These are phyloP conservation scores for Spiraea crenata DNA, from an alignment of 331 rosid species.

Conservation along the genomic window DNA sequence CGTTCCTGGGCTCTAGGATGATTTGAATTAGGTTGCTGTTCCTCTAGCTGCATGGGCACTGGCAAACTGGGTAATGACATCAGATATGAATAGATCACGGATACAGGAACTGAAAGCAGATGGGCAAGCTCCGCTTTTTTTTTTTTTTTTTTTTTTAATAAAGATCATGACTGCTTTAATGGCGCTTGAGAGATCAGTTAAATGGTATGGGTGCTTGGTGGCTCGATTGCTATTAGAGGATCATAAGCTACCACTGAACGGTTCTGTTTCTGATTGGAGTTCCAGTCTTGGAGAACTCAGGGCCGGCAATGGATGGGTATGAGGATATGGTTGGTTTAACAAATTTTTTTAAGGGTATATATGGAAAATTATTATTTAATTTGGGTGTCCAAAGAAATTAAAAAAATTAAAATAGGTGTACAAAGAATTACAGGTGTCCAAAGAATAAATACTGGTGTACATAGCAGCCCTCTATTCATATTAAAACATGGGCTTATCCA, in stretches of 20 bases:
- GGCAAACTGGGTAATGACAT: slow-evolving; percentile 90
- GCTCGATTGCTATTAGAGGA: slow-evolving; percentile 78
- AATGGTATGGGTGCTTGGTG: slow-evolving; percentile 96
- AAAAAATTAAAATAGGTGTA: too few species aligned
- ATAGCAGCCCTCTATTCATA: background rate
- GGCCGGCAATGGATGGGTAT: too few species aligned
- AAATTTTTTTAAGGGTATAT: too few species aligned
- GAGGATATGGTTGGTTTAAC: too few species aligned
- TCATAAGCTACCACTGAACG: slow-evolving; percentile 58
- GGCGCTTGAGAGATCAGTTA: slow-evolving; percentile 97
- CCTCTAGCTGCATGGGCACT: too few species aligned
- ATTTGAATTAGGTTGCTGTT: too few species aligned
- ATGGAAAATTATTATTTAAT: too few species aligned
- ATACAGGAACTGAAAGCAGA: slow-evolving; percentile 84
- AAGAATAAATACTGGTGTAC: too few species aligned
- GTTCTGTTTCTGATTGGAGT: slow-evolving; percentile 90
- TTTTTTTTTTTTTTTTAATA: too few species aligned
- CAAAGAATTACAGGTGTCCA: too few species aligned
- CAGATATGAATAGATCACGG: slow-evolving; percentile 61
- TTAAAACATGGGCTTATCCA: background rate
- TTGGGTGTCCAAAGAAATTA: too few species aligned
- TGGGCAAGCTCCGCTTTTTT: slow-evolving; percentile 87
- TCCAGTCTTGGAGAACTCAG: slow-evolving; percentile 43
- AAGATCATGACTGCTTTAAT: slow-evolving; percentile 82
- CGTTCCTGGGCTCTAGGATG: slow-evolving; percentile 92